Base-by-base conservation (phyloP, 305 asterid species). In the Salvia sclarea region DNA sequence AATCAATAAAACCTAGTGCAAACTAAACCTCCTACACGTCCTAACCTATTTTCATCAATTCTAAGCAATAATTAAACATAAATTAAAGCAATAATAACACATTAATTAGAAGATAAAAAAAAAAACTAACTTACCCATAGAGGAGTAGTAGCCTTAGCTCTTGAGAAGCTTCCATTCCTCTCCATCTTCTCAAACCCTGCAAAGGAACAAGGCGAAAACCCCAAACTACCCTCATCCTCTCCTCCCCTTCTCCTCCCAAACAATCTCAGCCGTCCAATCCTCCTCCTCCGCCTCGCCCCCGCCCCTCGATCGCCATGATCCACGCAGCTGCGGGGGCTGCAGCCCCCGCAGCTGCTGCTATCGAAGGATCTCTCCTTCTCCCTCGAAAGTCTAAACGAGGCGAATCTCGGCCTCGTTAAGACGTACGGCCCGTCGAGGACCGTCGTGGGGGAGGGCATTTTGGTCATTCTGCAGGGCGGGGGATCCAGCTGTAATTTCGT, bases 341-440 rank as follows among this genome's bases (percentile, higher is more conserved):
- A 44, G 37, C 41, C 18, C 63, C 71, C 18, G 67, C 71, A 35
- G 75, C 66, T 60, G 70, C 78, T 64, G 54, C 83, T 74, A 74
- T 85, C 88, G 24, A 65, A 74, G 8, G 82, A 74, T 0, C 77
- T 67, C 66, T 66, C 82, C 37, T 73, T 76, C 28, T 85, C 88
- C 74, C 79, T 60, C 17, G 83, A 70, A 21, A 83, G 45, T 61
- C 95, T 79, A 78, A 91, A 87, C 0, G 97, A 90, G 12, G 78
- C 75, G 64, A 88, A 86, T 64, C 62, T 84, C 84, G 87, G 31
- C 71, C 76, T 20, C 75, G 63, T 43, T 60, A n/a, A n/a, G n/a
- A n/a, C 40, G 28, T 75, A 79, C 13, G 97, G 97, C 11, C 95
- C 93, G 11, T 84, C 97, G n/a, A 91, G 84, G 53, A 91, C 96